phyloP scores from a whole-genome alignment of 2,329 filamentous ascomycete species.

The Colletotrichum endophyticum region DNA sequence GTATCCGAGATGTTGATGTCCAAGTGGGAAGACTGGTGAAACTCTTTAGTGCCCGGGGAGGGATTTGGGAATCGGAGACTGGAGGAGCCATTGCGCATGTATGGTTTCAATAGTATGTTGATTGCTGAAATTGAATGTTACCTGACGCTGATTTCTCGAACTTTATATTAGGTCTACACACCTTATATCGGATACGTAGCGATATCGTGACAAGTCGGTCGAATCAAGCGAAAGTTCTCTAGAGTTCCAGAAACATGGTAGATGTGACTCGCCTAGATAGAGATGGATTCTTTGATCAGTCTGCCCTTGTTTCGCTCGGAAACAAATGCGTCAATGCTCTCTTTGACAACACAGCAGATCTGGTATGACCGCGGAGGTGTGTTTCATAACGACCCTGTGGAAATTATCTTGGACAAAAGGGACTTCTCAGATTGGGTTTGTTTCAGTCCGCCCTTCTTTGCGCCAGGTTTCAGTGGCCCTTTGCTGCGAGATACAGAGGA shows the following conservation, averaged over 20 bases:
- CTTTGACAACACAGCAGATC: neutral
- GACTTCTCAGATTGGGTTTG: neutral
- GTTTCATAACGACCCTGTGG: neutral
- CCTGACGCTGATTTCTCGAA: neutral
- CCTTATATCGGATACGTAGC: neutral
- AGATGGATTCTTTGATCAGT: neutral
- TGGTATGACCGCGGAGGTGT: neutral
- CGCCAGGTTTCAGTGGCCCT: neutral
- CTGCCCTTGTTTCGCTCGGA: neutral
- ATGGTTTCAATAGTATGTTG: neutral
- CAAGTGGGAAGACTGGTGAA: neutral
- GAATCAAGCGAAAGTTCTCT: neutral
- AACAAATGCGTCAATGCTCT: neutral
- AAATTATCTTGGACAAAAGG: neutral
- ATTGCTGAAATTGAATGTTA: neutral
- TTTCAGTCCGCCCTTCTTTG: neutral
- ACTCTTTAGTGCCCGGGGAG: neutral
- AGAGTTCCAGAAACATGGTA: neutral
- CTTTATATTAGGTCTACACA: neutral
- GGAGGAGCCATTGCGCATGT: neutral
- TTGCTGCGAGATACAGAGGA: neutral
- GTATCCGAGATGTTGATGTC: neutral
- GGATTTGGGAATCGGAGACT: neutral
- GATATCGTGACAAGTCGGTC: neutral
- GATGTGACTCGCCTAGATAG: neutral